Conservation (phyloP, 352 stramenopile species). For the Chrysophaeum taylorii region DNA sequence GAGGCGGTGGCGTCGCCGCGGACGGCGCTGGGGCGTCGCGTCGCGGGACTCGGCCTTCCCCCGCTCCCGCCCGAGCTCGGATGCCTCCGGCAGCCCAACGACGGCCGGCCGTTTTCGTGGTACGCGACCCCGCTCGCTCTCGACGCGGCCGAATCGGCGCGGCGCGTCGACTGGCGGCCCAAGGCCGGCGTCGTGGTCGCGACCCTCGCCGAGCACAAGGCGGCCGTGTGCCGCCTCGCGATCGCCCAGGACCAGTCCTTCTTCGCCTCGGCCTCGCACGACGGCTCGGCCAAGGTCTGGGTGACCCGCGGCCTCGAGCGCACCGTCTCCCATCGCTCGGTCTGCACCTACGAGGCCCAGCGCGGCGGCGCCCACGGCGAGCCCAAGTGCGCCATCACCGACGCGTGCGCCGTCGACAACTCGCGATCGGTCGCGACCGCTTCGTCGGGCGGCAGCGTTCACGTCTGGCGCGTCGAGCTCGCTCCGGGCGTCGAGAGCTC, state of each 20-base stretch:
- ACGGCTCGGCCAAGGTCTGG: conserved; percentile 91
- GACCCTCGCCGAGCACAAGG: conserved; percentile 75
- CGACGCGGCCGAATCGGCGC: neutral
- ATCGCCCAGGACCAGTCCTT: conserved; percentile 87
- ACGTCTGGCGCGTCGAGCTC: conserved; percentile 90
- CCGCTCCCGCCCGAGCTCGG: conserved; percentile 77
- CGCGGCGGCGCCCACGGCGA: conserved; percentile 73
- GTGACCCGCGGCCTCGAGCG: conserved; percentile 77
- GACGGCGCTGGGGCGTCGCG: conserved; percentile 3
- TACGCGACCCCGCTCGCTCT: conserved; percentile 17
- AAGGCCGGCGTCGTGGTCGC: conserved; percentile 55
- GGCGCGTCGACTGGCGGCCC: conserved; percentile 39
- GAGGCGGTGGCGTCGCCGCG: neutral
- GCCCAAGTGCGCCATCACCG: conserved; percentile 39
- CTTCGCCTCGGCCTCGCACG: conserved; percentile 84
- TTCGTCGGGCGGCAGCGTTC: conserved; percentile 62
- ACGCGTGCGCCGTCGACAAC: conserved; percentile 89
- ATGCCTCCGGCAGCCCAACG: conserved; percentile 51
- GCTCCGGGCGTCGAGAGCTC: conserved; percentile 43
- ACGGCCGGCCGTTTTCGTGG: conserved; percentile 16
- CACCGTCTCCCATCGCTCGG: conserved; percentile 77
- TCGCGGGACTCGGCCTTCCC: conserved; percentile 66
- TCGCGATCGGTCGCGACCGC: conserved; percentile 83
- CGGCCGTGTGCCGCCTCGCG: conserved; percentile 76
- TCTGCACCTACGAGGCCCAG: conserved; percentile 81